A percentile compares a stretch with the other conserved stretches of the same genome.
Conservation (phyloP, 176 grass and related monocot genomes). For the Avena atlantica region DNA sequence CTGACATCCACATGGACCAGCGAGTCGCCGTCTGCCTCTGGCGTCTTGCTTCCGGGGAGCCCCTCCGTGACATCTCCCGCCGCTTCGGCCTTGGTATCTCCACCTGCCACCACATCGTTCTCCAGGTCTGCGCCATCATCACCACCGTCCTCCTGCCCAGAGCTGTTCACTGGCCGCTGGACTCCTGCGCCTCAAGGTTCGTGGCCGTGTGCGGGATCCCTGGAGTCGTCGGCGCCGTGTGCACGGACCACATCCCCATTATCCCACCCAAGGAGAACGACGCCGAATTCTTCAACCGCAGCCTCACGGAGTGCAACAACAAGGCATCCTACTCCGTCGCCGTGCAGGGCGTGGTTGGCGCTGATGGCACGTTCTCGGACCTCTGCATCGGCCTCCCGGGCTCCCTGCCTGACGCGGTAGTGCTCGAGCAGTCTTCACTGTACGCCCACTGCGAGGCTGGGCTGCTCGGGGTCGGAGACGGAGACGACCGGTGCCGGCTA, state of each 20-base stretch:
- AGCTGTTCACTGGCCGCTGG: slow-evolving; percentile 54
- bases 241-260: slow-evolving; percentile 61
- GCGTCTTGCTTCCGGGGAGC: slow-evolving; percentile 78
- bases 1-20: slow-evolving; percentile 52
- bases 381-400: slow-evolving; percentile 61
- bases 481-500: slow-evolving; percentile 6
- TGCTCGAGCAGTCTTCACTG: slow-evolving; percentile 52
- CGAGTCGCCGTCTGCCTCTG: slow-evolving; percentile 63
- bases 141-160: slow-evolving; percentile 51
- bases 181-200: slow-evolving; percentile 33
- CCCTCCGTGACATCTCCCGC: slow-evolving; percentile 53
- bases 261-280: slow-evolving; percentile 54
- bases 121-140: slow-evolving; percentile 64
- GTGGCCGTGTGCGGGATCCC: slow-evolving; percentile 50
- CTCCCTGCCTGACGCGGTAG: slow-evolving; percentile 50
- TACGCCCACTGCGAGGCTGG: slow-evolving; percentile 40
- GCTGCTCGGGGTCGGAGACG: neutral
- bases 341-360: slow-evolving; percentile 44
- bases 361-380: slow-evolving; percentile 44
- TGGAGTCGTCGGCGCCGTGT: slow-evolving; percentile 56
- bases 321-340: slow-evolving; percentile 73
- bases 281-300: slow-evolving; percentile 56
- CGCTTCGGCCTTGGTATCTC: slow-evolving; percentile 78
- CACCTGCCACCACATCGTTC: slow-evolving; percentile 73
- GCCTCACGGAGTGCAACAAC: slow-evolving; percentile 60